Evolutionary conservation across 2,329 filamentous ascomycete genomes (phyloP).

Genomic region (Colletotrichum karsti): DNA sequence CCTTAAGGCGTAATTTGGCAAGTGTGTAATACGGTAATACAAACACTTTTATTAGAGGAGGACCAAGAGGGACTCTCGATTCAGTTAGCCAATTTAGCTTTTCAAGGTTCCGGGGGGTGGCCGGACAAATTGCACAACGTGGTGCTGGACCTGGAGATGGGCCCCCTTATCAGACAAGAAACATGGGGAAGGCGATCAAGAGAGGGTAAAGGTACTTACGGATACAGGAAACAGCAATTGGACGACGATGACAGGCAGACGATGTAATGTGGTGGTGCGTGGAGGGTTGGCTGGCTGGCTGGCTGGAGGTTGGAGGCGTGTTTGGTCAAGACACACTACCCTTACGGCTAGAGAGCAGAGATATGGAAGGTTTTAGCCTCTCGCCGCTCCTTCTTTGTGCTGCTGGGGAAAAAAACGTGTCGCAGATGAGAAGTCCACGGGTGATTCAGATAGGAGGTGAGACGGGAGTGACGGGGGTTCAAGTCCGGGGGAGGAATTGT

Average conservation of each 20-base stretch:
- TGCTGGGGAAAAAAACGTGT: constrained; percentile 3
- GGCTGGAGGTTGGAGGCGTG: neutral
- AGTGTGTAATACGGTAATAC: constrained; percentile 26
- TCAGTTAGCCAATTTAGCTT: constrained; percentile 27
- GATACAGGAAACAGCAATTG: neutral
- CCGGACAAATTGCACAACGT: constrained; percentile 18
- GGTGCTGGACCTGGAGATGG: constrained; percentile 14
- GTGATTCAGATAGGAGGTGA: constrained; percentile 2
- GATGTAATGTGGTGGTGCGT: neutral
- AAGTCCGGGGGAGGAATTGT: constrained; percentile 10
- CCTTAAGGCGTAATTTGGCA: neutral
- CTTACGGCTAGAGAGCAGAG: neutral
- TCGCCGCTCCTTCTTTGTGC: neutral
- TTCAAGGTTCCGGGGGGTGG: constrained; percentile 13
- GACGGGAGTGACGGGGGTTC: neutral
- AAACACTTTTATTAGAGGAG: constrained; percentile 28
- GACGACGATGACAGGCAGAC: neutral
- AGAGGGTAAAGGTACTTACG: neutral
- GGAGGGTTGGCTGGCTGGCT: neutral
- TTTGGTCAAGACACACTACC: neutral
- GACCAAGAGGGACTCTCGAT: constrained; percentile 11
- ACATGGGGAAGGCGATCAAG: constrained; percentile 10
- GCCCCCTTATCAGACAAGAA: constrained; percentile 14
- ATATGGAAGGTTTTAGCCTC: neutral
- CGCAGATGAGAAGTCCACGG: constrained; percentile 4